Base-by-base conservation (phyloP, 2,329 filamentous ascomycete genomes). In the Colletotrichum destructivum region DNA sequence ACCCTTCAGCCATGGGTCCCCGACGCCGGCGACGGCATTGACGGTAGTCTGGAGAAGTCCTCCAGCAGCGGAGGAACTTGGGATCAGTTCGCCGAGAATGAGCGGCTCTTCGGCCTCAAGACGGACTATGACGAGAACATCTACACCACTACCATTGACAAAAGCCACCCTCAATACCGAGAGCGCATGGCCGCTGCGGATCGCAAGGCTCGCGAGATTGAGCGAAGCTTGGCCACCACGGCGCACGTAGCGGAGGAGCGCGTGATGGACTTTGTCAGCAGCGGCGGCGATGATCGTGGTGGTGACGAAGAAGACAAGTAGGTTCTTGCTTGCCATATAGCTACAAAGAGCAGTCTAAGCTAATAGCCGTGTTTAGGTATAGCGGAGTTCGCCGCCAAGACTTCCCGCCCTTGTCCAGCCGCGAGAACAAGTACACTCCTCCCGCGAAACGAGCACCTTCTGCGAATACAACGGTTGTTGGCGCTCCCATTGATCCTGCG, bases 81-180 rank as follows among this genome's bases (percentile, higher is more conserved):
- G 96, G 96, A 99, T 80, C 96, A 99, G 81, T 99, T 99, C 78
- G 93, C 94, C 69, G 92, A 89, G 74, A 98, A 98, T 78, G 94
- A 97, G 82, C 88, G 91, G 67, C 90, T 94, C 40, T 98, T 98
- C 79, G 96, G 96, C 46, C 84, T 97, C 49, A 94, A 91, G 82
- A 96, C 93, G 63, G 94, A 95, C 77, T 99, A 98, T 80, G 91
- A 98, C 78, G 96, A 98, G 82, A 95, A 94, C 76, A 90, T 96
- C 54, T 99, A 99, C 84, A 99, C 96, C 1, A 99, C 96, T 12
- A 85, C 90, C 51, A 97, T 99, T 78, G 91, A 99, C 82, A 94
- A 91, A 78, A 93, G 83, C 74, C 91, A 97, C 76, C 95, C 96
- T 1, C 87, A 92, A 65, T 98, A 97, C 82, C 91, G 90, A 74